Evolutionary conservation across 805 yeast genomes (phyloP).

Genomic region (Ogataea parapolymorpha): DNA sequence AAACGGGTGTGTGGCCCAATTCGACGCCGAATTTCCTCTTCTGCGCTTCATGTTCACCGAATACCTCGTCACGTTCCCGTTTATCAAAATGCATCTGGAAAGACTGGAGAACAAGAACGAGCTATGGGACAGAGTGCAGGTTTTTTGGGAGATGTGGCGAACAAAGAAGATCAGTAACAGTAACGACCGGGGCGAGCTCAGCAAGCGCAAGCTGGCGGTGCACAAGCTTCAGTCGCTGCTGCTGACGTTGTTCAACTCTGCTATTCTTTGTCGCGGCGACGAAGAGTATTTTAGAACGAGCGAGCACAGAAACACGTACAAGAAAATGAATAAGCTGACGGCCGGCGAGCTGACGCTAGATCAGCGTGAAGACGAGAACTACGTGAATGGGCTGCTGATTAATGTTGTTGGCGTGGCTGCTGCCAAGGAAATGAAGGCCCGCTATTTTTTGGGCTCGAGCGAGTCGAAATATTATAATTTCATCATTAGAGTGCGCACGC

Average conservation of each 20-base stretch:
- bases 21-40: conserved; percentile 55
- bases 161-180: conserved; percentile 67
- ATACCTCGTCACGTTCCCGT: conserved; percentile 71
- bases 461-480: conserved; percentile 39
- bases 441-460: conserved; percentile 21
- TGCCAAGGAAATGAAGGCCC: conserved; percentile 26
- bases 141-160: conserved; percentile 77
- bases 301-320: conserved; percentile 36
- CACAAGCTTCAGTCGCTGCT: conserved; percentile 60
- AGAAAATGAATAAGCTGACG: conserved; percentile 35
- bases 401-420: conserved; percentile 66
- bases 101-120: conserved; percentile 15
- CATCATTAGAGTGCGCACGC: conserved; percentile 43
- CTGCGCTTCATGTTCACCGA: conserved; percentile 60
- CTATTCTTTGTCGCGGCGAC: conserved; percentile 62
- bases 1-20: conserved; percentile 18
- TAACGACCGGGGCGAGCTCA: conserved; percentile 70
- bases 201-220: conserved; percentile 64
- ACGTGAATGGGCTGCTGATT: conserved; percentile 54
- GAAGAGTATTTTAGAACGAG: conserved; percentile 42
- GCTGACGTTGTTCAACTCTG: conserved; percentile 69
- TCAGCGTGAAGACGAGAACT: conserved; percentile 38
- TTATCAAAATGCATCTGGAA: conserved; percentile 50
- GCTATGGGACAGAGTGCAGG: conserved; percentile 85
- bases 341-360: conserved; percentile 27